Evolutionary conservation across 2,329 filamentous ascomycete species (phyloP).

Genomic region (Bipolaris cookei): DNA sequence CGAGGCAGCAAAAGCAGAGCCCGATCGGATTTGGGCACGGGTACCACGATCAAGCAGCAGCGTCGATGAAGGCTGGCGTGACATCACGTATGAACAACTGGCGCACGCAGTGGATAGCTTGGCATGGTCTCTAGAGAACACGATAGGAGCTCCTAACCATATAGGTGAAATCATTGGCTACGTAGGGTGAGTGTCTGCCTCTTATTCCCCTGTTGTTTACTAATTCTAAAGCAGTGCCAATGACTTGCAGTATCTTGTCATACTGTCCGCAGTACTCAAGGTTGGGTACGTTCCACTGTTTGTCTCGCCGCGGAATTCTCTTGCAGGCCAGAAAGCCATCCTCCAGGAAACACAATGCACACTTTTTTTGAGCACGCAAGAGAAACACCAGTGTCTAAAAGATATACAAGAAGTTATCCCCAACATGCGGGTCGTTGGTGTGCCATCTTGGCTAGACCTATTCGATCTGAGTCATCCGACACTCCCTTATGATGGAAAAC

Average conservation of each 20-base stretch:
- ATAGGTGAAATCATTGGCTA: slow-evolving; percentile 1
- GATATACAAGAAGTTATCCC: too few species aligned
- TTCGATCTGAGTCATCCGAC: neutral
- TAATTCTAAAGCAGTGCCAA: neutral
- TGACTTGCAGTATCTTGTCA: neutral
- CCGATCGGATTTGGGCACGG: neutral
- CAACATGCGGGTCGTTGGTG: too few species aligned
- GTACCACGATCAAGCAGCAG: neutral
- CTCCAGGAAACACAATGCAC: neutral
- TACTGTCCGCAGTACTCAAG: neutral
- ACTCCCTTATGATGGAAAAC: neutral
- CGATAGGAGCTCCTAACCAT: neutral
- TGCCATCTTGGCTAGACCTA: neutral
- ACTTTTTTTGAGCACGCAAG: neutral
- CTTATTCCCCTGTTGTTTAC: neutral
- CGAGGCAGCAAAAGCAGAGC: slow-evolving; percentile 1
- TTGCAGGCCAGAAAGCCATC: neutral
- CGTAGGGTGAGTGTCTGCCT: neutral
- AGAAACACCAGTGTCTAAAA: too few species aligned
- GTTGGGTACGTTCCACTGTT: slow-evolving; percentile 2
- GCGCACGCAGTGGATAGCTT: slow-evolving; percentile 1
- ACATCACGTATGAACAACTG: neutral
- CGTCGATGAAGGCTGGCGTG: neutral
- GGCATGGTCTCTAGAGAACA: neutral
- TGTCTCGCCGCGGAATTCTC: slow-evolving; percentile 2